phyloP scores from a whole-genome alignment of 1,139 yeast species.

The Martiniozyma asiatica region DNA sequence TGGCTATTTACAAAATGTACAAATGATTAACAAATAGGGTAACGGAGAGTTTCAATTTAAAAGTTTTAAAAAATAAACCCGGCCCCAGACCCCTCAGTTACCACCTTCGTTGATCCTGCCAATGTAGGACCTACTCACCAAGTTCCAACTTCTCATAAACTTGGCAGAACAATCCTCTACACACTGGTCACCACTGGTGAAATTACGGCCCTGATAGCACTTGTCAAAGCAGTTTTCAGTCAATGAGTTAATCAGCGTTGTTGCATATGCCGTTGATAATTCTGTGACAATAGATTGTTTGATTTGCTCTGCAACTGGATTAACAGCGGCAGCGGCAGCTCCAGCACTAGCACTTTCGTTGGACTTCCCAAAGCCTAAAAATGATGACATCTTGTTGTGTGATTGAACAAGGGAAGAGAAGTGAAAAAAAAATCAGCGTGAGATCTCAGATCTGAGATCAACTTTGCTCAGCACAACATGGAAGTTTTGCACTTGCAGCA shows the following conservation, averaged over 20 bases:
- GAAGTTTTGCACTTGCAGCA: too few relatives aligned
- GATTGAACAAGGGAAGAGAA: too few relatives aligned
- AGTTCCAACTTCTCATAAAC: constrained; percentile 87
- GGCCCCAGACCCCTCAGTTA: too few relatives aligned
- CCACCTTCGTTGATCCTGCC: too few relatives aligned
- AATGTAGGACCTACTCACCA: constrained; percentile 65
- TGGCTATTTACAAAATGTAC: too few relatives aligned
- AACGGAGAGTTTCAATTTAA: too few relatives aligned
- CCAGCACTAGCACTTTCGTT: constrained; percentile 1
- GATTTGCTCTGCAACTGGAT: constrained; percentile 40
- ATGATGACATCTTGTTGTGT: constrained; percentile 18
- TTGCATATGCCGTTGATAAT: constrained; percentile 79
- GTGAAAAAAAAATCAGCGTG: too few relatives aligned
- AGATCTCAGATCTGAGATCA: too few relatives aligned
- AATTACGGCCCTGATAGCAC: constrained; percentile 47
- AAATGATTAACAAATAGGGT: too few relatives aligned
- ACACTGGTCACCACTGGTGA: constrained; percentile 45
- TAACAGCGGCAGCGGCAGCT: constrained; percentile 7
- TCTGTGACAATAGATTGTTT: constrained; percentile 71
- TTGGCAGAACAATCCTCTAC: constrained; percentile 71
- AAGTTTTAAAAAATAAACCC: too few relatives aligned
- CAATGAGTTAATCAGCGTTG: constrained; percentile 72
- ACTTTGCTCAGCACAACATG: too few relatives aligned
- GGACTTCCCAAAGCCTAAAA: constrained; percentile 16
- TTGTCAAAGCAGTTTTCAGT: constrained; percentile 83